Percentiles rank a stretch among this genome's conserved stretches.
phyloP scores from a whole-genome alignment of 306 rosid species.

The Coriaria nepalensis region DNA sequence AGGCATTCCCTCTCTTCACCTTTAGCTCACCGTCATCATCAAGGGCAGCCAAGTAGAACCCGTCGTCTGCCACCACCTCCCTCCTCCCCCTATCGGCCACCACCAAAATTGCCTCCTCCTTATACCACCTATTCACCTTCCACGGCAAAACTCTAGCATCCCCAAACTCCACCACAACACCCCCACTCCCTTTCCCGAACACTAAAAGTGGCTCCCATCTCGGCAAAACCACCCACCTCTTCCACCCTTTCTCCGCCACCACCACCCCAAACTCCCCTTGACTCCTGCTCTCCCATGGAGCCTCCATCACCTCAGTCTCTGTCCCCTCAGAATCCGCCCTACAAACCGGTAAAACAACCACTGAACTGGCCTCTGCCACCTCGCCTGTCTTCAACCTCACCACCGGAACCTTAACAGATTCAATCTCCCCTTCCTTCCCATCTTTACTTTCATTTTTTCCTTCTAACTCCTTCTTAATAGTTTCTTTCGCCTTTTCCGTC shows the following conservation, averaged over 20 bases:
- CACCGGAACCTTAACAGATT: conserved; percentile 38
- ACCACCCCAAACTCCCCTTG: conserved; percentile 67
- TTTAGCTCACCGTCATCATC: conserved; percentile 27
- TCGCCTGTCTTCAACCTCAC: conserved; percentile 79
- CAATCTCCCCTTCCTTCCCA: neutral
- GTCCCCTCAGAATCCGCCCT: conserved; percentile 27
- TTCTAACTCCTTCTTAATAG: conserved; percentile 25
- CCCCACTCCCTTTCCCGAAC: conserved; percentile 35
- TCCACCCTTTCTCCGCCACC: conserved; percentile 75
- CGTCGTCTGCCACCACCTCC: conserved; percentile 44
- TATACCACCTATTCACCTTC: conserved; percentile 66
- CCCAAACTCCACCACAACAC: conserved; percentile 48
- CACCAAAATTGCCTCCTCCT: conserved; percentile 74
- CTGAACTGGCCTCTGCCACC: conserved; percentile 60
- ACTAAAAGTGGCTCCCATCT: conserved; percentile 42
- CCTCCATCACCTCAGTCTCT: conserved; percentile 36
- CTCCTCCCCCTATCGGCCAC: conserved; percentile 47
- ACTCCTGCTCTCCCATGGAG: conserved; percentile 45
- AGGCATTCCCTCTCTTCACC: conserved; percentile 56
- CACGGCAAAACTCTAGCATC: conserved; percentile 80
- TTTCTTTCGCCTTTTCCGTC: conserved; percentile 36
- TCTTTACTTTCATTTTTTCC: conserved; percentile 3
- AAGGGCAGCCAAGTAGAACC: conserved; percentile 42
- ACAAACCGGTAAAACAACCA: conserved; percentile 60
- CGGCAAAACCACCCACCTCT: conserved; percentile 74